Evolutionary conservation across 352 stramenopile genomes (phyloP), one percentile per base, ranked within the genome.

Genomic region (Thraustochytrium sp.): DNA sequence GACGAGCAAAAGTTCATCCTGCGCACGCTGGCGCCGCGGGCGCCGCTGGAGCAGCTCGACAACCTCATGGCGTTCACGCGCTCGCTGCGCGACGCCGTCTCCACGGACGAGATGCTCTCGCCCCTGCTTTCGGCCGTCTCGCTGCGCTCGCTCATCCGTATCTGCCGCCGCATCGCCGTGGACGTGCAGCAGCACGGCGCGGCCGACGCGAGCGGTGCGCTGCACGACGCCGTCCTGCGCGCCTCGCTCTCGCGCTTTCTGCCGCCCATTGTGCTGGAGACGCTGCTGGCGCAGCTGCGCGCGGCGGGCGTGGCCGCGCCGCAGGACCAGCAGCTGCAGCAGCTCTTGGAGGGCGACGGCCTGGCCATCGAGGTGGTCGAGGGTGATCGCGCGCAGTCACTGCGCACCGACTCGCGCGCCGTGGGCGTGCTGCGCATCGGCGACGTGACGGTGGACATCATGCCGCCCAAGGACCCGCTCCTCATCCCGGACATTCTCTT

Each of bases 401-500:
- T 80, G 34, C 37, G 53, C 48, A 61, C 42, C 26, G 53, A 61
- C 31, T 9, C n/a, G 5, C 31, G 46, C 21, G 68, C 68, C 23
- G 53, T 80, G 13, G 68, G 68, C 68, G 68, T 80, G 3, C 48
- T 80, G 13, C 63, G 84, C 72, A 94, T 93, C 40, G 90, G 91
- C 21, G 26, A 42, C 26, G 34, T 80, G 8, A 42, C 40, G 46
- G 68, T 80, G 23, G 68, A 80, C 51, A 64, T 80, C 49, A 68
- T 80, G 42, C 68, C 68, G 23, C 68, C 68, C 34, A 80, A 80
- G 53, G 68, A 80, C 68, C 8, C 49, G 16, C 37, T 96, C 68
- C 86, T 97, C 5, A 92, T 97, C 8, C 93, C 93, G 3, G 89
- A 94, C 38, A 90, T 92, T 2, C 88, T 94, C 37, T 97, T 94